phyloP scores from a whole-genome alignment of 495 filamentous ascomycete genomes.

The Penicillium diatomitis region DNA sequence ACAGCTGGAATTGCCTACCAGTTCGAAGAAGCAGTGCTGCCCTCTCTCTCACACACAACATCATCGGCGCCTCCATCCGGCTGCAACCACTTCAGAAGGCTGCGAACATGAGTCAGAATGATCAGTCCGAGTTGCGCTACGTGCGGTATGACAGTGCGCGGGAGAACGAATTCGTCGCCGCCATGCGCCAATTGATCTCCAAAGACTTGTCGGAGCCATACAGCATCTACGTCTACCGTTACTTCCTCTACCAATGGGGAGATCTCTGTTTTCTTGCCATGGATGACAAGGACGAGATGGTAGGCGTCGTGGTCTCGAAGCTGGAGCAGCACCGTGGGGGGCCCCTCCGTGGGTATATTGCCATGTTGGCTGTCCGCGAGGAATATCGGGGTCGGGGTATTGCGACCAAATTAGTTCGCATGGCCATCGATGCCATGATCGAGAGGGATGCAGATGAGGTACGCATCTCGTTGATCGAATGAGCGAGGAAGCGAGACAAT shows the following conservation, averaged over 20 bases:
- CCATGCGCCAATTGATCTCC: slow-evolving; percentile 88
- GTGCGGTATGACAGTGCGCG: slow-evolving; percentile 72
- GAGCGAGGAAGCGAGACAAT: neutral
- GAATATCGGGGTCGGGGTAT: slow-evolving; percentile 78
- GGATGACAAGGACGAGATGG: slow-evolving; percentile 45
- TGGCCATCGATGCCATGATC: slow-evolving; percentile 90
- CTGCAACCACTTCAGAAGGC: neutral
- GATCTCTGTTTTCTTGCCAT: slow-evolving; percentile 90
- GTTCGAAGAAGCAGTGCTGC: slow-evolving; percentile 3
- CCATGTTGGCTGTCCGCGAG: slow-evolving; percentile 86
- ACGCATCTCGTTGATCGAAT: slow-evolving; percentile 3
- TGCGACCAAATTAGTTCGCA: slow-evolving; percentile 77
- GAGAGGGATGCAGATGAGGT: slow-evolving; percentile 79
- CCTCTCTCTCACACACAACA: neutral
- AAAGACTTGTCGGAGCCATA: slow-evolving; percentile 97
- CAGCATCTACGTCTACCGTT: slow-evolving; percentile 98
- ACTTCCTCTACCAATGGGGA: slow-evolving; percentile 98
- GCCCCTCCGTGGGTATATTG: slow-evolving; percentile 88
- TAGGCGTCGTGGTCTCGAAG: slow-evolving; percentile 95
- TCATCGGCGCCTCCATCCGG: neutral
- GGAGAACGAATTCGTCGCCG: slow-evolving; percentile 72
- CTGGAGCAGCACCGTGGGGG: slow-evolving; percentile 79
- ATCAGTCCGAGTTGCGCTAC: slow-evolving; percentile 52
- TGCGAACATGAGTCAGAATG: slow-evolving; percentile 25
- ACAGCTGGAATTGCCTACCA: neutral